These are phyloP conservation scores for Phytophthora tubulina DNA, from an alignment of 352 stramenopile genomes.

Conservation along the genomic window DNA sequence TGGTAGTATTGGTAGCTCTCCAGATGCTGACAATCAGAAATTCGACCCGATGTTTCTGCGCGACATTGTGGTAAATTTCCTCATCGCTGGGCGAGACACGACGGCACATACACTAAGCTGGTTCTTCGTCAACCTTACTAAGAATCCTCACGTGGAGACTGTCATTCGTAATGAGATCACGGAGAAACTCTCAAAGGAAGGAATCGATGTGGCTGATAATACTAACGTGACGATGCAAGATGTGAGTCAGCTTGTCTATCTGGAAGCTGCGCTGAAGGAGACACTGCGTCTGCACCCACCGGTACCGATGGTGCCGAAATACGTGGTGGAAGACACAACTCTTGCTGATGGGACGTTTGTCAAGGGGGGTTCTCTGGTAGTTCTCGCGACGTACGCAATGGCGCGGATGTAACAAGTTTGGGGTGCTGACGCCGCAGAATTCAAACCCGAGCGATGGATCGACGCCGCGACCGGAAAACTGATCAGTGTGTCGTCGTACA, in stretches of 20 bases:
- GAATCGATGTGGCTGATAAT: not conserved
- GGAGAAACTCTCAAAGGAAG: conserved; percentile 26
- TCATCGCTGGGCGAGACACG: conserved; percentile 76
- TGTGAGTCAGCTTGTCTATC: conserved; percentile 44
- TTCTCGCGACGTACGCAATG: conserved; percentile 47
- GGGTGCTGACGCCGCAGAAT: conserved; percentile 46
- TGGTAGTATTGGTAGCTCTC: not conserved
- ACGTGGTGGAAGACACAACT: conserved; percentile 50
- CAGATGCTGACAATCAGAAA: not conserved
- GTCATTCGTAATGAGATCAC: conserved; percentile 56
- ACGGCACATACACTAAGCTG: not conserved
- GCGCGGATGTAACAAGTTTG: conserved; percentile 56
- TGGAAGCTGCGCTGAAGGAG: conserved; percentile 63
- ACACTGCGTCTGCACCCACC: conserved; percentile 60
- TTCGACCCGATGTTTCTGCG: conserved; percentile 45
- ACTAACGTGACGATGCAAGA: conserved; percentile 38
- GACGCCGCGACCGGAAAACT: not conserved
- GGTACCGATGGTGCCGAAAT: conserved; percentile 49
- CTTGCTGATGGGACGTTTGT: too few species aligned
- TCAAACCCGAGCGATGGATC: not conserved
- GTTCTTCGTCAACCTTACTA: conserved; percentile 46
- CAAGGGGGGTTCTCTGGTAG: too few species aligned
- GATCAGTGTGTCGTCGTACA: not conserved
- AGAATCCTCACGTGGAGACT: conserved; percentile 54
- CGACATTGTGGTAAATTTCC: conserved; percentile 83